phyloP scores from a whole-genome alignment of 2,329 filamentous ascomycete species.

The Xylariaceae sp. region DNA sequence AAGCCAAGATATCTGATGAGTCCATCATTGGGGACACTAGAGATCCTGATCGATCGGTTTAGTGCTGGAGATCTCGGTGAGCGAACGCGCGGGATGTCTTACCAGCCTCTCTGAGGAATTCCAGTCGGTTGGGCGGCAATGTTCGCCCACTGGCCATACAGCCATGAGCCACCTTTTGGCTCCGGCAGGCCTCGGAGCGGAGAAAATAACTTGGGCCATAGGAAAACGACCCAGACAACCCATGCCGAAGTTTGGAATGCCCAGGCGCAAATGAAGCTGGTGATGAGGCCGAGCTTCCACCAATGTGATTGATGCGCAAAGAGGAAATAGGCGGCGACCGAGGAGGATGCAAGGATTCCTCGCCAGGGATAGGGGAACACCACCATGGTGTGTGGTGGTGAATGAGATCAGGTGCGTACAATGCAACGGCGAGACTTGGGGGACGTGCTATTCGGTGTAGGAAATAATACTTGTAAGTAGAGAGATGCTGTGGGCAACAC shows the following conservation, averaged over 20 bases:
- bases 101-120: constrained; percentile 48
- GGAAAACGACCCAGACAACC: constrained; percentile 40
- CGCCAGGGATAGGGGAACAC: constrained; percentile 30
- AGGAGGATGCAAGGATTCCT: constrained; percentile 29
- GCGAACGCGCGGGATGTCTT: constrained; percentile 7
- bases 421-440: not conserved
- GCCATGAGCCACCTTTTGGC: constrained; percentile 41
- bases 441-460: no score
- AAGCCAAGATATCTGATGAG: constrained; percentile 60
- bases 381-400: constrained; percentile 18
- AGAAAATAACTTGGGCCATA: constrained; percentile 50
- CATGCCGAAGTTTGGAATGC: constrained; percentile 35
- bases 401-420: not conserved
- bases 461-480: no score
- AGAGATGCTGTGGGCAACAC: no score
- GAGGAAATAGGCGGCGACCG: constrained; percentile 33
- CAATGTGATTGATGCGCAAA: constrained; percentile 30
- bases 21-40: constrained; percentile 61
- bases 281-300: constrained; percentile 33
- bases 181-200: constrained; percentile 47
- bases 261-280: constrained; percentile 37
- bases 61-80: constrained; percentile 7
- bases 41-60: constrained; percentile 43
- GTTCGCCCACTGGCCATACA: constrained; percentile 45
- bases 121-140: constrained; percentile 42